Conservation (phyloP, 2,329 filamentous ascomycete genomes). For the Sordariomycetes sp. region DNA sequence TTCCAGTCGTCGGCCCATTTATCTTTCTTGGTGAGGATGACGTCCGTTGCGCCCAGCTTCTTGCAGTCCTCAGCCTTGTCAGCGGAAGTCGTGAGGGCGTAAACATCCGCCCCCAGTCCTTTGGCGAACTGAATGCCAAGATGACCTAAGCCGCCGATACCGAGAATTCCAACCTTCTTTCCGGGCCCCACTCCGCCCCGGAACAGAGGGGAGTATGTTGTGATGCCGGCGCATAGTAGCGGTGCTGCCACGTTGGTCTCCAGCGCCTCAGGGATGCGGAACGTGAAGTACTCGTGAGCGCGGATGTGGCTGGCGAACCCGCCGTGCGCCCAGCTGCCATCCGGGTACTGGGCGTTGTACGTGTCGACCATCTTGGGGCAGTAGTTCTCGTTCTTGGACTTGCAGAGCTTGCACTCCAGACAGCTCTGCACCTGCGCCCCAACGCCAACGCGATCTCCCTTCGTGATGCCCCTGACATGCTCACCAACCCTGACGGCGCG, state of each 20-base stretch:
- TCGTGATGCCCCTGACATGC: slow-evolving; percentile 35
- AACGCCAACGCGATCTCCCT: slow-evolving; percentile 57
- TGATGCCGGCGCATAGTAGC: slow-evolving; percentile 72
- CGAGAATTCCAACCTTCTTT: slow-evolving; percentile 59
- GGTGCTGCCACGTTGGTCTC: slow-evolving; percentile 46
- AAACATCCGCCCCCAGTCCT: slow-evolving; percentile 39
- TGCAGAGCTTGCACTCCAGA: slow-evolving; percentile 37
- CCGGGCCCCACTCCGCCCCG: slow-evolving; percentile 60
- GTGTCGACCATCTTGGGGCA: slow-evolving; percentile 41
- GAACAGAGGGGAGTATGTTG: slow-evolving; percentile 59
- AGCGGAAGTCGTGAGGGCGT: slow-evolving; percentile 45
- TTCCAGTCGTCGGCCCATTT: slow-evolving; percentile 38
- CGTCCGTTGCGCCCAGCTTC: slow-evolving; percentile 43
- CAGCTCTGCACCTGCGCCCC: slow-evolving; percentile 53
- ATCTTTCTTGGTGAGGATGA: slow-evolving; percentile 52
- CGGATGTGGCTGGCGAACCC: slow-evolving; percentile 45
- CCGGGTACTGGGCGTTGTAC: slow-evolving; percentile 46
- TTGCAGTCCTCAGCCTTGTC: slow-evolving; percentile 45
- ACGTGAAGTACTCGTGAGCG: slow-evolving; percentile 46
- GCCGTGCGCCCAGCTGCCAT: slow-evolving; percentile 56
- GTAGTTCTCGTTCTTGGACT: slow-evolving; percentile 39
- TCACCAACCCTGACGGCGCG: slow-evolving; percentile 38
- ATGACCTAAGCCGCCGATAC: slow-evolving; percentile 15
- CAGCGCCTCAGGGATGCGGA: slow-evolving; percentile 47
- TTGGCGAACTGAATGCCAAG: slow-evolving; percentile 16